Evolutionary conservation across 257 asterid species (phyloP).

Genomic region (Solanum gracilifrons): DNA sequence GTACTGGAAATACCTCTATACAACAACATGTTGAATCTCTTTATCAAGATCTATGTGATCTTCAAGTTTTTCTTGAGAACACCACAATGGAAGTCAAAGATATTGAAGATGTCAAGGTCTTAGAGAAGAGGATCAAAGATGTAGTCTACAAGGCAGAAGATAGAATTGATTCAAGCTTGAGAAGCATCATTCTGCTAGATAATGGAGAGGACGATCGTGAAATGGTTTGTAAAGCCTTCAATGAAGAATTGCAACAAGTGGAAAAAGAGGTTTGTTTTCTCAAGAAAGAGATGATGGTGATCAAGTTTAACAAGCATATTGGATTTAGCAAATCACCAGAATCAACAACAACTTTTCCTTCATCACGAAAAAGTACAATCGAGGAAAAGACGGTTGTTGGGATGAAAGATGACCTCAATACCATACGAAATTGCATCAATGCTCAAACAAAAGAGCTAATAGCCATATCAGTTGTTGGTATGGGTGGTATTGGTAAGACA

Average conservation of each 20-base stretch:
- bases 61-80: background rate
- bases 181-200: background rate
- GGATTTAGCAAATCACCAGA: background rate
- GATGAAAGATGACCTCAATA: background rate
- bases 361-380: background rate
- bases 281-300: slow-evolving; percentile 1
- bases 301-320: background rate
- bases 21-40: background rate
- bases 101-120: background rate
- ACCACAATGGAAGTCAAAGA: background rate
- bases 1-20: background rate
- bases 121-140: slow-evolving; percentile 6
- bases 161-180: background rate
- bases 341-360: background rate
- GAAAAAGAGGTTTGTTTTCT: background rate
- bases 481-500: background rate
- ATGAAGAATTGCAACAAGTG: background rate
- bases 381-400: background rate
- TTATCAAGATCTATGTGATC: background rate
- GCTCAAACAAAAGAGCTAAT: background rate
- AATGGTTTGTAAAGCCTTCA: background rate
- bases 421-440: background rate
- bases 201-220: background rate
- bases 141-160: slow-evolving; percentile 6
- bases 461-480: background rate